A percentile compares a stretch with the other conserved stretches of the same genome.
These are phyloP conservation scores for Echinochloa phyllopogon DNA, from an alignment of 176 grass and related monocot genomes.

Conservation along the genomic window DNA sequence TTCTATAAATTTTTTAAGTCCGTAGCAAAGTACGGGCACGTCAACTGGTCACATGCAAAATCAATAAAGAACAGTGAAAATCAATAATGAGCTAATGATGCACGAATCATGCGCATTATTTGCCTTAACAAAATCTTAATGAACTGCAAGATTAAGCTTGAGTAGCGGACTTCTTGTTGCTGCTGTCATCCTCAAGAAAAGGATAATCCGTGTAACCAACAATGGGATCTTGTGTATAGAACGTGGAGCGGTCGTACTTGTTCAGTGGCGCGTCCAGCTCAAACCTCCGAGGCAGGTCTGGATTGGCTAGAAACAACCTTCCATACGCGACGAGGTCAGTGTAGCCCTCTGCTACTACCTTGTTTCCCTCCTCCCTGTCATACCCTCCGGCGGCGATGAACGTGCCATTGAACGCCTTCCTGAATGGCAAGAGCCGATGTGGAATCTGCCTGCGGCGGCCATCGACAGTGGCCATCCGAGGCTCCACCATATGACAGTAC, in stretches of 20 bases:
- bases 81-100: not conserved
- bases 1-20: too few relatives aligned
- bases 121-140: too few relatives aligned
- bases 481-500: conserved; percentile 58
- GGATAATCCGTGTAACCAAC: not conserved
- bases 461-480: conserved; percentile 29
- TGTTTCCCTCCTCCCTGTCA: not conserved
- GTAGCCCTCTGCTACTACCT: not conserved
- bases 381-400: not conserved
- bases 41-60: not conserved
- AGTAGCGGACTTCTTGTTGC: not conserved
- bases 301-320: not conserved
- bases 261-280: not conserved
- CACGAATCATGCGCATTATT: not conserved
- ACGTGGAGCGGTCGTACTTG: not conserved
- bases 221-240: not conserved
- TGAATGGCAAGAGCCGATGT: not conserved
- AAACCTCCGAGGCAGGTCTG: not conserved
- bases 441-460: not conserved
- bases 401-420: not conserved
- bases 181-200: not conserved
- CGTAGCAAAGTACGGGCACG: too few relatives aligned
- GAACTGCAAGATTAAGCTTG: not conserved
- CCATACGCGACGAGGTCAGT: not conserved
- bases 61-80: not conserved